Conservation (phyloP, 768 basidiomycete genomes). For the Daedaleopsis sinensis region DNA sequence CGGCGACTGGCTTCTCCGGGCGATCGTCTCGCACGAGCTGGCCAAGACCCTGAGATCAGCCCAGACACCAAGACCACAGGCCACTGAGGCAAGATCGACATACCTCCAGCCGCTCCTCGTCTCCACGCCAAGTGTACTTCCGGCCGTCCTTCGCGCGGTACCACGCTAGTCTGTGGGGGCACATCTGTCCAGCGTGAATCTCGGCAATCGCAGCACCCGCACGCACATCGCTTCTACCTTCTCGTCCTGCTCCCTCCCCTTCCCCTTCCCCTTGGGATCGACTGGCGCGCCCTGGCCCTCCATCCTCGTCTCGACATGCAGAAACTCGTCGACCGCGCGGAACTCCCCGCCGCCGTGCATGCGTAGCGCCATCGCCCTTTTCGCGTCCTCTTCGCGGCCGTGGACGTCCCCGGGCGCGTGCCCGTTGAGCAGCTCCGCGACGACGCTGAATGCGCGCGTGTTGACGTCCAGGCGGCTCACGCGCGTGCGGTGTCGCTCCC, state of each 20-base stretch:
- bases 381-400: slow-evolving; percentile 28
- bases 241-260: slow-evolving; percentile 13
- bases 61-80: too few relatives aligned
- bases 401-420: slow-evolving; percentile 22
- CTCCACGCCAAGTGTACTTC: slow-evolving; percentile 32
- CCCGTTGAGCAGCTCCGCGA: slow-evolving; percentile 38
- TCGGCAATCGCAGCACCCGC: not conserved
- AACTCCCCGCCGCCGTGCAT: slow-evolving; percentile 32
- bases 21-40: slow-evolving; percentile 38
- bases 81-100: not conserved
- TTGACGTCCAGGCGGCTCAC: slow-evolving; percentile 36
- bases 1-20: slow-evolving; percentile 35
- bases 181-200: not conserved
- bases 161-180: slow-evolving; percentile 19
- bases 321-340: slow-evolving; percentile 33
- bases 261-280: not conserved
- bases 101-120: slow-evolving; percentile 26
- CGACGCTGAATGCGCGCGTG: slow-evolving; percentile 32
- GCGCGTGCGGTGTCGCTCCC: slow-evolving; percentile 39
- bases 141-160: slow-evolving; percentile 33
- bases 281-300: not conserved
- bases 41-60: not conserved
- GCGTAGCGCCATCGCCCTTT: slow-evolving; percentile 33
- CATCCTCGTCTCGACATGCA: slow-evolving; percentile 23
- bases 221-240: slow-evolving; percentile 15